Evolutionary conservation across 1,284 basidiomycete genomes (phyloP).

Genomic region (Ganoderma meredithae): DNA sequence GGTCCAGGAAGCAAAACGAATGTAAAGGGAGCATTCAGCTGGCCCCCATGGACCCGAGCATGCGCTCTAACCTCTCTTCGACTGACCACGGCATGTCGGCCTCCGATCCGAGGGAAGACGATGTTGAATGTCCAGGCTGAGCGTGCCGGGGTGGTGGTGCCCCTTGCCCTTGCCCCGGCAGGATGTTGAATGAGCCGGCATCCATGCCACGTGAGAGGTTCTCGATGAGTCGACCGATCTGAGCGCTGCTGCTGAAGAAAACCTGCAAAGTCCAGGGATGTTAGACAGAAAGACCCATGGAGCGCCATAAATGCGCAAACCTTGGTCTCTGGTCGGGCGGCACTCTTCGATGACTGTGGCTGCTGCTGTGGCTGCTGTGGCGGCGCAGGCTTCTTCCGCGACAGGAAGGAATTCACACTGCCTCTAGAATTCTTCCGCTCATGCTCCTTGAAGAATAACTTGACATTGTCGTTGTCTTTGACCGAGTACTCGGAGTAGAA

Average conservation of each 20-base stretch:
- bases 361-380: neutral
- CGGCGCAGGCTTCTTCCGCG: slow-evolving; percentile 58
- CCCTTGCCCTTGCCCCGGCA: slow-evolving; percentile 43
- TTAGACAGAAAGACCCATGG: slow-evolving; percentile 10
- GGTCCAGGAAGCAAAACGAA: slow-evolving; percentile 24
- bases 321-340: slow-evolving; percentile 79
- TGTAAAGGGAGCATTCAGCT: slow-evolving; percentile 21
- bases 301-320: slow-evolving; percentile 47
- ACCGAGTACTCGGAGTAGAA: slow-evolving; percentile 77
- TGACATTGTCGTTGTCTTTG: slow-evolving; percentile 65
- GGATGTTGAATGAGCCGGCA: slow-evolving; percentile 81
- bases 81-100: slow-evolving; percentile 71
- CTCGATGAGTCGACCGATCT: slow-evolving; percentile 84
- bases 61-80: slow-evolving; percentile 77
- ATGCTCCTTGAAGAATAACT: slow-evolving; percentile 79
- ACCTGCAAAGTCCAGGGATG: slow-evolving; percentile 55
- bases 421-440: slow-evolving; percentile 68
- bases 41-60: slow-evolving; percentile 65
- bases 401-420: slow-evolving; percentile 66
- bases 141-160: slow-evolving; percentile 33
- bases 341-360: slow-evolving; percentile 49
- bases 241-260: slow-evolving; percentile 78
- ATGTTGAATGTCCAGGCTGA: slow-evolving; percentile 55
- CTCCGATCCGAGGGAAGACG: slow-evolving; percentile 68
- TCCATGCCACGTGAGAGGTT: slow-evolving; percentile 80